Conservation (phyloP, 805 yeast genomes). For the Lachancea sp. region DNA sequence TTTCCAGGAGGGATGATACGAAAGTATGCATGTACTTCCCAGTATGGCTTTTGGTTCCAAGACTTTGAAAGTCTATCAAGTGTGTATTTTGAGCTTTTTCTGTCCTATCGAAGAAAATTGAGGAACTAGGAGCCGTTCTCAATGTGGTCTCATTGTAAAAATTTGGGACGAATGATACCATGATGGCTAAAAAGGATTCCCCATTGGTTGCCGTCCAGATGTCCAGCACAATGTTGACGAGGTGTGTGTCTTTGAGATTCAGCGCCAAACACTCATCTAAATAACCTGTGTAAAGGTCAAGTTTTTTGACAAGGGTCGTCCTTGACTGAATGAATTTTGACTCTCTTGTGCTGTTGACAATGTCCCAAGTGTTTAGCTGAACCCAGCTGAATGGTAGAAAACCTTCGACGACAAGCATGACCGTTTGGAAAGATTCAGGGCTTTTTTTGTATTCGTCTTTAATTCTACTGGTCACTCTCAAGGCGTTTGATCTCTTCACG, state of each 20-base stretch:
- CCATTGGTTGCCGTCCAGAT: slow-evolving; percentile 6
- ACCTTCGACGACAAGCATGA: not conserved
- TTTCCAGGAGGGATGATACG: not conserved
- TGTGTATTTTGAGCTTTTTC: slow-evolving; percentile 2
- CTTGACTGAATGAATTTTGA: slow-evolving; percentile 1
- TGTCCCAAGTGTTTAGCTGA: not conserved
- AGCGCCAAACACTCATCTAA: not conserved
- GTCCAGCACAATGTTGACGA: slow-evolving; percentile 4
- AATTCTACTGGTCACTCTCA: not conserved
- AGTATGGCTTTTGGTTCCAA: slow-evolving; percentile 3
- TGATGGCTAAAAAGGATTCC: slow-evolving; percentile 1
- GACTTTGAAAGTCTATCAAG: slow-evolving; percentile 5
- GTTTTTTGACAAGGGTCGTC: slow-evolving; percentile 1
- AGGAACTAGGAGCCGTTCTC: not conserved
- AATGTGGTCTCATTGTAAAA: slow-evolving; percentile 1
- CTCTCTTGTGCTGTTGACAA: not conserved
- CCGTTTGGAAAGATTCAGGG: not conserved
- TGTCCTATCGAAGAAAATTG: slow-evolving; percentile 2
- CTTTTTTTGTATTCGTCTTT: not conserved
- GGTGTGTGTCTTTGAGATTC: not conserved
- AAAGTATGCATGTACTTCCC: not conserved
- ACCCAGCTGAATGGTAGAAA: slow-evolving; percentile 3
- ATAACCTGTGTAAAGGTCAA: not conserved
- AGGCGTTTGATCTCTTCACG: not conserved
- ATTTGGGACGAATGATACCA: slow-evolving; percentile 9